Evolutionary conservation across 2,329 filamentous ascomycete genomes (phyloP), one percentile per base, ranked within the genome.

Genomic region (Aspergillus fructus): DNA sequence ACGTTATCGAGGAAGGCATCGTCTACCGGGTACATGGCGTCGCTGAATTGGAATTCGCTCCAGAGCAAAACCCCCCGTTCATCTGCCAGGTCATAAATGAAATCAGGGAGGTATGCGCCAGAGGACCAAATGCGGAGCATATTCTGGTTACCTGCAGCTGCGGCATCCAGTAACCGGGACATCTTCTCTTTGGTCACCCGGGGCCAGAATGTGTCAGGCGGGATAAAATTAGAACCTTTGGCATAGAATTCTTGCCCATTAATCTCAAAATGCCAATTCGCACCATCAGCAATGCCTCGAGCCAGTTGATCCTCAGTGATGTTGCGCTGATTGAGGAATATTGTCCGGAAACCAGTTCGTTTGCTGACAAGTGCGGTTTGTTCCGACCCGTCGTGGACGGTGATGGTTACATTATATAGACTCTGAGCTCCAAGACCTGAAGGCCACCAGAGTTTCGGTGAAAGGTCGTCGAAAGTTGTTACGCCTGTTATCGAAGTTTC

Each of bases 251-350:
- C 80, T 49, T 83, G 79, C 0, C 85, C 85, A 58, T 88, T 88
- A 58, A 88, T 78, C 66, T 88, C 84, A 61, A 88, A 88, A 65
- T 88, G 83, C 84, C 84, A 85, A 67, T 84, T 83, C 43, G 80
- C 81, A 7, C 82, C 83, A 0, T 79, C 78, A n/a, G 81, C 78
- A 59, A 86, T 80, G 2, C 85, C 83, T 57, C 77, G 73, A 1
- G 77, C 74, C 1, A 84, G 66, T 59, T 88, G 83, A 1, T 75
- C 76, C 0, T 82, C 75, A 0, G 82, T 82, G 23, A 87, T 80
- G 3, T 79, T 79, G 1, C 76, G 76, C 64, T 81, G 75, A 58
- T 87, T 86, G 17, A 86, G 73, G 6, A 86, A 80, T 45, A 87
- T 86, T 0, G 85, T 87, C 15, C 85, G 77, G 63, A 88, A 87